Evolutionary conservation across 352 stramenopile genomes (phyloP), one percentile per base, ranked within the genome.

Genomic region (Pythium utonaiense): DNA sequence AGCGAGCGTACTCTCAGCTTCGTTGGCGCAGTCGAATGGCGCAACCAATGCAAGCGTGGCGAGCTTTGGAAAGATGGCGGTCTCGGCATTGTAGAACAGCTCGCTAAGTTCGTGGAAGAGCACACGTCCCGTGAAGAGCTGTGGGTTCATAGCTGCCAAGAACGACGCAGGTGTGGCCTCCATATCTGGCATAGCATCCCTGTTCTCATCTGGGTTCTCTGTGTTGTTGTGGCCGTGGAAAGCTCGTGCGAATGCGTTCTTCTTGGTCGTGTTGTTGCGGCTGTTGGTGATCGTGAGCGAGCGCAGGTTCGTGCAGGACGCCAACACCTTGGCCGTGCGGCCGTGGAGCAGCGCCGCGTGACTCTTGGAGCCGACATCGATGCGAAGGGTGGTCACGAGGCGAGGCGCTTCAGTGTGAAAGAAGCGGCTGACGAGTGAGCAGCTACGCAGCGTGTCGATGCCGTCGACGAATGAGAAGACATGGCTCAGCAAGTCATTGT

Each of bases 11-110:
- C 56, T 70, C 30, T 88, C 78, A 50, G 73, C 80, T 50, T 91
- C 80, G 5, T 69, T 72, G 16, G 78, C 75, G 56, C 78, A 84
- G 57, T 91, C 77, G 21, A 91, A 91, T 0, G 80, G 80, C 40
- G 80, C 69, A 3, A 58, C 53, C 0, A 91, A 55, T 36, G 75
- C 67, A 10, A 91, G 66, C 31, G 53, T 59, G 38, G 77, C 36
- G 13, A 90, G 67, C 13, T 61, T 62, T 7, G 54, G 66, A 62
- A 78, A 87, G 3, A 75, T 71, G 14, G 64, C 67, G 13, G 13
- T 27, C 30, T 70, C 34, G 8, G 56, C 24, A 9, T 30, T 44
- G 16, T n/a, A 19, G 28, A 25, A 36, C 1, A 90, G 54, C 4
- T 63, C 55, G 0, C 68, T 54, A 2, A 84, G 62, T 40, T 80